Evolutionary conservation across 257 asterid genomes (phyloP), one percentile per base, ranked within the genome.

Genomic region (Buddleja alternifolia): DNA sequence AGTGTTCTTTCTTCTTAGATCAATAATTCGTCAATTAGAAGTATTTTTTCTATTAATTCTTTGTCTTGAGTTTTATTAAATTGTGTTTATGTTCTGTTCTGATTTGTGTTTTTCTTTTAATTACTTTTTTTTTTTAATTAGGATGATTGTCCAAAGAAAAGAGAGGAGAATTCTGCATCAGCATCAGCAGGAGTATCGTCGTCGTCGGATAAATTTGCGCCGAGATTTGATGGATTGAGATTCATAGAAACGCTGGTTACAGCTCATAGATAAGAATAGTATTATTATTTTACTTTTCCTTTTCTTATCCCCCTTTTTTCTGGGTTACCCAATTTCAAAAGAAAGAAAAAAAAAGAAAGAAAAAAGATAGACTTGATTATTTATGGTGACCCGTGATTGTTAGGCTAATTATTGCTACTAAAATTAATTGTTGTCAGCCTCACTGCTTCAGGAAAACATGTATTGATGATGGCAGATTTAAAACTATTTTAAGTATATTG

Each of bases 161-260:
- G 3, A 8, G 75, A 66, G 58, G 83, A 82, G 60, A 69, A 72
- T 11, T 84, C 88, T 29, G 63, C 73, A 9, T 24, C 80, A 6
- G n/a, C n/a, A 29, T 1, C 74, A 58, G 36, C 3, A 29, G 34
- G 34, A 29, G 76, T 75, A 42, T 73, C 81, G 41, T 62, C 82
- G 7, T 55, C 81, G 37, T 70, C 95, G 25, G 93, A 84, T 3
- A 86, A 86, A 74, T 88, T 88, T 69, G 93, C 93, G 12, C 95
- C 93, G 24, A 86, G 82, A 77, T 86, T 88, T 66, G 95, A 88
- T 78, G 95, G 95, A 24, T 61, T 88, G 83, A 84, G 89, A 82
- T 88, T 88, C 70, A 88, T 88, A 61, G 95, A 88, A 83, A 88
- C 95, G 0, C 81, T 88, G 75, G 81, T 88, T 52, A 88, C 95